Evolutionary conservation across 2,329 filamentous ascomycete genomes (phyloP).

Genomic region (Keithomyces neogunnii): DNA sequence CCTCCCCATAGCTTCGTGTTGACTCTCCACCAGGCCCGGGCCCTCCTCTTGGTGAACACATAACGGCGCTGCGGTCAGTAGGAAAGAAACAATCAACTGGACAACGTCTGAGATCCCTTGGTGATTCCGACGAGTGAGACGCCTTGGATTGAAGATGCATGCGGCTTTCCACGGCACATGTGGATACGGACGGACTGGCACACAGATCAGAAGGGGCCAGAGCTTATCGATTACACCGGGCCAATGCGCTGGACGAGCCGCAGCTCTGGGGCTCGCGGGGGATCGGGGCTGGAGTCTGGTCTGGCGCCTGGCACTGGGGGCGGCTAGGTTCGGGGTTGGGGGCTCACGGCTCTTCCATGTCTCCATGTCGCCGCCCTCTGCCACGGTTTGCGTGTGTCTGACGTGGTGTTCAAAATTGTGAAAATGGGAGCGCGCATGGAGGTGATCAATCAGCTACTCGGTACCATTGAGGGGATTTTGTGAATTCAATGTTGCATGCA

Average conservation of each 20-base stretch:
- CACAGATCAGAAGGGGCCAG: background rate
- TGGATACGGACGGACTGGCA: background rate
- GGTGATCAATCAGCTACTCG: too few species aligned
- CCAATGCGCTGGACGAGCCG: background rate
- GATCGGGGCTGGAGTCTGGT: constrained; percentile 5
- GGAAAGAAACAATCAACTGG: background rate
- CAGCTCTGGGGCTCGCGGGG: too few species aligned
- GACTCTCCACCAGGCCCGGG: background rate
- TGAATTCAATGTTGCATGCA: too few species aligned
- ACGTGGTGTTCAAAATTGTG: too few species aligned
- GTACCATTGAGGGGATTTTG: too few species aligned
- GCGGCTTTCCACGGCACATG: constrained; percentile 10
- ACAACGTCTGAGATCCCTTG: background rate
- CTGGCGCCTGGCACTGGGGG: background rate
- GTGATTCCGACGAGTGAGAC: constrained; percentile 4
- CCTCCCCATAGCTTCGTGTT: background rate
- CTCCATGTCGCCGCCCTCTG: too few species aligned
- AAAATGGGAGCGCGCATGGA: too few species aligned
- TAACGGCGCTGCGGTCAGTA: background rate
- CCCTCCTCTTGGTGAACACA: background rate
- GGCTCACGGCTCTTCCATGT: too few species aligned
- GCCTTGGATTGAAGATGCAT: constrained; percentile 9
- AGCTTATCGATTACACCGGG: constrained; percentile 11
- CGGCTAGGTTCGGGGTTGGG: constrained; percentile 7
- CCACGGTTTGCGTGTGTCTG: too few species aligned